Conservation (phyloP, 148 eudicot species). For the Silene conica region DNA sequence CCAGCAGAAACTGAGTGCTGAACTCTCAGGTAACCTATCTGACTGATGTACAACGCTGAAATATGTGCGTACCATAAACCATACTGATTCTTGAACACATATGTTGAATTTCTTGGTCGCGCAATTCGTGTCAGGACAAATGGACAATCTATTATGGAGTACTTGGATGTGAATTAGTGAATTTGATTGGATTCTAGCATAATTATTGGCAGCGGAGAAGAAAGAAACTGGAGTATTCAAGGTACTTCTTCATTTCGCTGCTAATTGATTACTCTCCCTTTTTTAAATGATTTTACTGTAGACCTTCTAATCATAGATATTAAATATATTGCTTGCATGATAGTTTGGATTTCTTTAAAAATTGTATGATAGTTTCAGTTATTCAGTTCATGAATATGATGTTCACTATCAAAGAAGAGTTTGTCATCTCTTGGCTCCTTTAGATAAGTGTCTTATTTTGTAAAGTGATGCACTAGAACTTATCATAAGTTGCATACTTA, state of each 20-base stretch:
- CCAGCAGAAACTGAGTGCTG: neutral
- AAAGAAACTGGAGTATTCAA: neutral
- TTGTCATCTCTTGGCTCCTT: constrained; percentile 8
- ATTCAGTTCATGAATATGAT: constrained; percentile 11
- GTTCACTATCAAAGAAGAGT: neutral
- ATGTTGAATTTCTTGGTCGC: neutral
- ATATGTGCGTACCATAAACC: neutral
- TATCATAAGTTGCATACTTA: constrained; percentile 10
- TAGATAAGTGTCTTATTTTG: constrained; percentile 18
- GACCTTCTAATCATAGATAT: neutral
- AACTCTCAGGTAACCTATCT: constrained; percentile 1
- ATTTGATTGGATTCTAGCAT: too few relatives aligned
- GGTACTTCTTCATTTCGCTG: neutral
- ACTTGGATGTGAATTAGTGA: neutral
- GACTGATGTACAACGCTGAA: neutral
- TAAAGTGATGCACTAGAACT: constrained; percentile 13
- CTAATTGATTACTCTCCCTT: neutral
- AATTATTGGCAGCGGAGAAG: neutral
- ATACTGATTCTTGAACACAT: neutral
- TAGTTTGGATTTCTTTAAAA: neutral
- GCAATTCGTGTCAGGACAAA: neutral
- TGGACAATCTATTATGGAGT: neutral
- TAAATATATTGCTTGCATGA: neutral
- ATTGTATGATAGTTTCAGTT: constrained; percentile 4
- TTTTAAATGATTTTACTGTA: too few relatives aligned